Evolutionary conservation across 345 rosid genomes (phyloP).

Genomic region (Cardamine chenopodiifolia): DNA sequence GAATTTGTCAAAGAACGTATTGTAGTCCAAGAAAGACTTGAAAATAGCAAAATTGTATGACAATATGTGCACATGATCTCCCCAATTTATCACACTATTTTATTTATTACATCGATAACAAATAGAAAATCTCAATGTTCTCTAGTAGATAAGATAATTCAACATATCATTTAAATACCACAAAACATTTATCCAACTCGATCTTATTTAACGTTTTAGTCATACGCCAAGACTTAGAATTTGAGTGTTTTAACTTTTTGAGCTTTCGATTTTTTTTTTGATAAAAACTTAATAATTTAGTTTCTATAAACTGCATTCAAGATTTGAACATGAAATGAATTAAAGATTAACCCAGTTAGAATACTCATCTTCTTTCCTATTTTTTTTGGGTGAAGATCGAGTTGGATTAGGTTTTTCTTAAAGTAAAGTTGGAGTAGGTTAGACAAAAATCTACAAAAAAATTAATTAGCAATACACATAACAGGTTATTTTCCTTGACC

Average conservation of each 20-base stretch:
- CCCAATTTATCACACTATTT: background rate
- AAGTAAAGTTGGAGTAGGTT: conserved; percentile 24
- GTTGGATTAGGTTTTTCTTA: conserved; percentile 7
- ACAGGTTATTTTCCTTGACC: conserved; percentile 15
- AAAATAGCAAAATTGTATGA: background rate
- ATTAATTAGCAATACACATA: conserved; percentile 7
- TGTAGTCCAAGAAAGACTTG: background rate
- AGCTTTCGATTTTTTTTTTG: background rate
- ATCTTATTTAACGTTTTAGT: background rate
- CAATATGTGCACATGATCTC: background rate
- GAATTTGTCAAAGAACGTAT: conserved; percentile 19
- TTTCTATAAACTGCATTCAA: background rate
- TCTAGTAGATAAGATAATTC: background rate
- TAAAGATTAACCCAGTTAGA: background rate
- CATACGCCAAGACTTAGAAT: background rate
- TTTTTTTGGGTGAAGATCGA: background rate
- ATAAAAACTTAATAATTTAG: background rate
- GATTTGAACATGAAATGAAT: background rate
- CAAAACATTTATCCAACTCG: background rate
- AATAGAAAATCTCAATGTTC: background rate
- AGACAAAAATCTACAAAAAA: conserved; percentile 4
- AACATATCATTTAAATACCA: background rate
- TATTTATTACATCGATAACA: background rate
- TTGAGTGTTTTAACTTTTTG: background rate
- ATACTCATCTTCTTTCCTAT: background rate